Evolutionary conservation across 1,139 yeast species (phyloP), one percentile per base, ranked within the genome.

Genomic region (Blastobotrys buckinghamii): DNA sequence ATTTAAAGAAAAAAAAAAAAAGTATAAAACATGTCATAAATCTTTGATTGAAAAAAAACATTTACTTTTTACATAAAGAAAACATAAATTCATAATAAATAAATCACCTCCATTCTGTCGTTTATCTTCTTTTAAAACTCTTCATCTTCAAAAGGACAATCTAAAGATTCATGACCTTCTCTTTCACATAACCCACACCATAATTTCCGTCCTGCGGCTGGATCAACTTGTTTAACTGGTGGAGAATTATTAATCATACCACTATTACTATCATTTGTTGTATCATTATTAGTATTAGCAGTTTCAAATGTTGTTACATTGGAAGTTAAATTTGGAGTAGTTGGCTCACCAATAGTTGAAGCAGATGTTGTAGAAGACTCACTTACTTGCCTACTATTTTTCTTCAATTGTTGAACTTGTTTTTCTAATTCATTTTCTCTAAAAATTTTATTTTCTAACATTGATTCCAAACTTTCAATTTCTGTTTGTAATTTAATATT

Each of bases 131-230:
- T 35, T 35, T 46, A 49, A 24, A 49, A 49, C 15, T 49, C 52
- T 55, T 78, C 79, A 55, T 78, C 79, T 59, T 85, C 95, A 61
- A 78, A 87, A 0, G 97, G 97, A 68, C 97, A 90, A 50, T 87
- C 87, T 40, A 82, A 72, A 55, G 94, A 83, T 50, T 81, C 84
- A 62, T 90, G 97, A 1, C 97, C 97, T 46, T 79, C 82, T 49
- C 88, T 71, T 65, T 90, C 97, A 68, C 97, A 90, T 46, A 88
- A 72, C 0, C 95, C 96, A 69, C 97, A 90, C 95, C 96, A 90
- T 57, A 80, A 75, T 20, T 70, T 71, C 44, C 88, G 75, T 1
- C 96, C 96, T 1, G 79, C 79, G 5, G 90, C 75, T 0, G 92
- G 84, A 61, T 87, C 96, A 2, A 70, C 61, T 34, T 35, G 38